A percentile compares a stretch with the other conserved stretches of the same genome.
phyloP scores from a whole-genome alignment of 228 moss, liverwort and hornwort genomes.

The Sphagnum magellanicum region DNA sequence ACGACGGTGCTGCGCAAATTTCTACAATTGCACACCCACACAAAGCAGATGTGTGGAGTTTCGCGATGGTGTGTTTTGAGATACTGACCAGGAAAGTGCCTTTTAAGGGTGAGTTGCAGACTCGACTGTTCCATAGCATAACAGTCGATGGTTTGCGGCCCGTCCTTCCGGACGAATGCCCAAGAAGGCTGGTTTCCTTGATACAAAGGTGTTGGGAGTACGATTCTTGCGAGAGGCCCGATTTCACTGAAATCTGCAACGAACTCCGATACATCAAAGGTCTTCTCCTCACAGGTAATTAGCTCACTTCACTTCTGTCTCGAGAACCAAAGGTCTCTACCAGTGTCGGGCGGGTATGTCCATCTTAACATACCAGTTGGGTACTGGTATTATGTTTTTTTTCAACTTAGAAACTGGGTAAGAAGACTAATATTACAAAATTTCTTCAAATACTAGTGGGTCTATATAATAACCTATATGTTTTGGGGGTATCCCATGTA shows the following conservation, averaged over 20 bases:
- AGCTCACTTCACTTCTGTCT: too few relatives aligned
- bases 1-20: neutral
- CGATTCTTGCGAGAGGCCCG: slow-evolving; percentile 2
- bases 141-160: neutral
- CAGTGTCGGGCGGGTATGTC: too few relatives aligned
- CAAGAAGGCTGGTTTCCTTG: neutral
- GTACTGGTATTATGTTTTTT: too few relatives aligned
- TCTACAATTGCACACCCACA: neutral
- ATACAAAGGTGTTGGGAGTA: slow-evolving; percentile 6
- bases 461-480: too few relatives aligned
- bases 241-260: neutral
- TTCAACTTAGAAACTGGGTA: too few relatives aligned
- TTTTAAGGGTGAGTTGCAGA: neutral
- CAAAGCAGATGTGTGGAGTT: slow-evolving; percentile 14
- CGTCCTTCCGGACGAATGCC: slow-evolving; percentile 3
- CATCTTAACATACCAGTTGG: too few relatives aligned
- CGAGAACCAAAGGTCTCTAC: too few relatives aligned
- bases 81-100: slow-evolving; percentile 9
- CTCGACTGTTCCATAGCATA: neutral
- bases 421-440: too few relatives aligned
- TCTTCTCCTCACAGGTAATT: neutral
- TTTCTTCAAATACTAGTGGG: too few relatives aligned
- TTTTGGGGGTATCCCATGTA: too few relatives aligned
- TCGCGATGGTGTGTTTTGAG: slow-evolving; percentile 9
- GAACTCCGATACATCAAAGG: slow-evolving; percentile 1